These are phyloP conservation scores for Clonostachys chloroleuca DNA, from an alignment of 2,329 filamentous ascomycete species.

Conservation along the genomic window DNA sequence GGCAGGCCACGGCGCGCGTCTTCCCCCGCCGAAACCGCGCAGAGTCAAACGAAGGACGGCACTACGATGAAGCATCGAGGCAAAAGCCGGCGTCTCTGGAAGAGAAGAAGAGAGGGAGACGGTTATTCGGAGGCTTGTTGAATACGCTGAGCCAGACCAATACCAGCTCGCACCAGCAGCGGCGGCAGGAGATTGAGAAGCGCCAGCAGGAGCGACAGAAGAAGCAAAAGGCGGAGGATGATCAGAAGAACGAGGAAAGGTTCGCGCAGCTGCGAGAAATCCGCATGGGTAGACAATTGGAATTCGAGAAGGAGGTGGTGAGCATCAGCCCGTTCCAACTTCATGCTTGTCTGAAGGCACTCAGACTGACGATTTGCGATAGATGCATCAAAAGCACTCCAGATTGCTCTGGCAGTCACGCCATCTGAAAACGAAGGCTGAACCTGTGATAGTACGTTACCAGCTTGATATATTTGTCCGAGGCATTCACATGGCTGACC, in stretches of 20 bases:
- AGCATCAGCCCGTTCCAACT: conserved; percentile 21
- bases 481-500: too few species aligned
- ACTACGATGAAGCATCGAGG: conserved; percentile 5
- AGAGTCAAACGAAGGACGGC: neutral
- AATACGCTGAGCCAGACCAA: conserved; percentile 73
- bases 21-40: neutral
- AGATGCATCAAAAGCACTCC: conserved; percentile 74
- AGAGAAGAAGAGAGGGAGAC: conserved; percentile 79
- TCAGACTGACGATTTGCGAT: conserved; percentile 8
- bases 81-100: conserved; percentile 32
- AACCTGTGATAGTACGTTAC: conserved; percentile 68
- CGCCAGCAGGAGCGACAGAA: conserved; percentile 74
- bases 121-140: conserved; percentile 80
- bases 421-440: conserved; percentile 66
- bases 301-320: conserved; percentile 75
- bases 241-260: conserved; percentile 61
- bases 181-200: conserved; percentile 75
- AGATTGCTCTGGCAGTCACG: conserved; percentile 68
- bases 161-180: conserved; percentile 58
- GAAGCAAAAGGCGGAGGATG: conserved; percentile 67
- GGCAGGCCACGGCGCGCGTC: too few species aligned
- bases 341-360: neutral
- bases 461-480: too few species aligned
- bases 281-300: conserved; percentile 65
- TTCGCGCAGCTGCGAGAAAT: conserved; percentile 55